Evolutionary conservation across 2,329 filamentous ascomycete species (phyloP), one percentile per base, ranked within the genome.

Genomic region (Monilinia polystroma): DNA sequence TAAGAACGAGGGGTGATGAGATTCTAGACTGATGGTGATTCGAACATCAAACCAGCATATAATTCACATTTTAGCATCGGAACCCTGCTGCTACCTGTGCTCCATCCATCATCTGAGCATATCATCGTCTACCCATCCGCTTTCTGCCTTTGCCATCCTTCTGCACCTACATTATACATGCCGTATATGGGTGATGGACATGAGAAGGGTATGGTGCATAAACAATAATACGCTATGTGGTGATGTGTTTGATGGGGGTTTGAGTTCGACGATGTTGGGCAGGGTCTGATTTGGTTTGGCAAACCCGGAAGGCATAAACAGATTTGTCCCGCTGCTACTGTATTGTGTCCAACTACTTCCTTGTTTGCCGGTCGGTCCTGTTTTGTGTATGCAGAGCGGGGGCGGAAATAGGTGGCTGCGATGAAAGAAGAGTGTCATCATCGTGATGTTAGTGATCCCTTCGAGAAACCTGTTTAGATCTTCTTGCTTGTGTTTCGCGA

Each of bases 371-470:
- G 59, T 43, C 66, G 65, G 71, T 47, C 55, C 67, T 67, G 68
- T 68, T 71, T 68, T 65, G 68, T 68, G 63, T 60, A 66, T 67
- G 57, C 66, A 69, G 69, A 68, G 62, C 63, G 58, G 47, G 57
- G 63, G 63, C 52, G 55, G 63, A 53, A 64, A 68, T 62, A 62
- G 67, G 57, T 66, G 59, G 47, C 51, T 66, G 64, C 63, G 55
- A 52, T 41, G 54, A 45, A 52, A 47, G 47, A 59, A 52, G 57
- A 47, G 43, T 60, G 45, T 66, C 59, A 43, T 58, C 45, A 52
- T 59, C 16, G 51, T 66, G 35, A 53, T 60, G n/a, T 38, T 38
- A 29, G 45, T 38, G 57, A 60, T 38, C 57, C 18, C 53, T 55
- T 53, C 32, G 32, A 60, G 26, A 18, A 56, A 35, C 41, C 7